A percentile compares a stretch with the other conserved stretches of the same genome.
phyloP scores from a whole-genome alignment of 2,329 filamentous ascomycete genomes.

The Ophiostoma himal-ulmi region DNA sequence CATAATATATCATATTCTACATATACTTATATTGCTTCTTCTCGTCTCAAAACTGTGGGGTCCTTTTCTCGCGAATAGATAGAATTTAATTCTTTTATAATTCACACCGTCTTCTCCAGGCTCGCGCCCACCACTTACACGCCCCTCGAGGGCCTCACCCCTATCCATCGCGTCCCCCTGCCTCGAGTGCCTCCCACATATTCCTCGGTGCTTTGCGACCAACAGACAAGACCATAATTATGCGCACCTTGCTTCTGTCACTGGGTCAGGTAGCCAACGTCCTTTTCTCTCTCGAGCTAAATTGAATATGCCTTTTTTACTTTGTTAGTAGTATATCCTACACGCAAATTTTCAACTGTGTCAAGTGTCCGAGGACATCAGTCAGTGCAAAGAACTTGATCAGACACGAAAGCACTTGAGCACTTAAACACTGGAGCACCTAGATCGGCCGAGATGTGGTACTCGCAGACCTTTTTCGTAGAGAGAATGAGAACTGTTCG shows the following conservation, averaged over 20 bases:
- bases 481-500: not conserved
- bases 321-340: too few relatives aligned
- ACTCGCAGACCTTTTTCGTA: not conserved
- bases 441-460: not conserved
- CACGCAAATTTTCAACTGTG: too few relatives aligned
- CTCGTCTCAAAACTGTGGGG: not conserved
- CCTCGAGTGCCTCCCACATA: not conserved
- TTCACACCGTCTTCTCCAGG: not conserved
- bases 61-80: too few relatives aligned
- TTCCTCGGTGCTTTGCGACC: not conserved
- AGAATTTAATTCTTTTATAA: not conserved
- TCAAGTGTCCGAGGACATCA: not conserved
- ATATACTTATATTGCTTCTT: not conserved
- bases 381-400: not conserved
- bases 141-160: not conserved
- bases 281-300: not conserved
- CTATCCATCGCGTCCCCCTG: conserved; percentile 2
- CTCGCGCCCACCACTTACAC: not conserved
- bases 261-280: not conserved
- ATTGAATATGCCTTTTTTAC: too few relatives aligned
- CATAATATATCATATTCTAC: conserved; percentile 1
- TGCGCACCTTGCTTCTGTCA: not conserved
- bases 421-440: not conserved
- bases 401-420: not conserved
- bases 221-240: not conserved